Percentiles rank a stretch among this genome's conserved stretches.
phyloP scores from a whole-genome alignment of 768 basidiomycete species.

The Boletus subcaerulescens region DNA sequence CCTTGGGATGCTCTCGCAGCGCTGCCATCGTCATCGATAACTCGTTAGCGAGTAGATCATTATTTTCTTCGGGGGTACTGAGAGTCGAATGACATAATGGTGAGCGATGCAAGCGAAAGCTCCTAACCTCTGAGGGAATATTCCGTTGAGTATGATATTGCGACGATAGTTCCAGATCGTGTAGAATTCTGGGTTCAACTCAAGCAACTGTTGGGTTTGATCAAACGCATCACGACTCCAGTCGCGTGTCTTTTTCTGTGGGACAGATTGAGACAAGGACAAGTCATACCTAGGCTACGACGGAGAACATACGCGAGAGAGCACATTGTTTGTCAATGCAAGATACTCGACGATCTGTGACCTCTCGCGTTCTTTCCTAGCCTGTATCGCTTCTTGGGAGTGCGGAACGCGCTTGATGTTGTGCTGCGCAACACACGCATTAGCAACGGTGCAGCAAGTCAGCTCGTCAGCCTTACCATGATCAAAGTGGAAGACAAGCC shows the following conservation, averaged over 20 bases:
- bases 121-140: constrained; percentile 65
- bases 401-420: constrained; percentile 63
- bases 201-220: constrained; percentile 74
- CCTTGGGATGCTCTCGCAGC: constrained; percentile 85
- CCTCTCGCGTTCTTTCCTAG: constrained; percentile 65
- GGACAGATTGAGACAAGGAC: neutral
- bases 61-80: constrained; percentile 61
- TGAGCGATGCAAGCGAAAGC: neutral
- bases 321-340: constrained; percentile 57
- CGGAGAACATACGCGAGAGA: constrained; percentile 53
- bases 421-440: constrained; percentile 46
- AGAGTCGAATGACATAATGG: constrained; percentile 13
- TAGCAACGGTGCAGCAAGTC: neutral
- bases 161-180: constrained; percentile 95
- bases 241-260: constrained; percentile 67
- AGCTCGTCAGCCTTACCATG: constrained; percentile 13
- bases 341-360: constrained; percentile 77
- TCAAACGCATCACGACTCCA: constrained; percentile 73
- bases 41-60: constrained; percentile 66
- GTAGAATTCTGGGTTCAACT: constrained; percentile 92
- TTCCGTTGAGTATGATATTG: constrained; percentile 65
- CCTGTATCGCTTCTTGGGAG: constrained; percentile 58
- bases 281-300: neutral
- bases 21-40: constrained; percentile 77
- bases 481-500: neutral